A percentile compares a stretch with the other conserved stretches of the same genome.
These are phyloP conservation scores for Angomonas ambiguus DNA, from an alignment of 208 protist genomes.

Conservation along the genomic window DNA sequence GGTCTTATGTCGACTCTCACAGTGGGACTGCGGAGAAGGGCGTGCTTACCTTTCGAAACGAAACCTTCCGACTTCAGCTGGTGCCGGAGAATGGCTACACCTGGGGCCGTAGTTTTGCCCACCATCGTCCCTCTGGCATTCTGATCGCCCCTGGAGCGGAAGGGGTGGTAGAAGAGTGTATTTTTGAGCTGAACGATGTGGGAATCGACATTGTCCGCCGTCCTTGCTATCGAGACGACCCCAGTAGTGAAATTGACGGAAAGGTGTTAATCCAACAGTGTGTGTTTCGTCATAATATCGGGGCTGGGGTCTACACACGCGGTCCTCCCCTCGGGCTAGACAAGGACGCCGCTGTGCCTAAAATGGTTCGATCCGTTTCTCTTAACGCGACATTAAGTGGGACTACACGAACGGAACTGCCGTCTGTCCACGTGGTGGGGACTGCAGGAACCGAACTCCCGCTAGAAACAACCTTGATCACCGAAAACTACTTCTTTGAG, in stretches of 20 bases:
- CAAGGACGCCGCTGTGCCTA: no score
- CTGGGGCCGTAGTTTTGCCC: slow-evolving; percentile 16
- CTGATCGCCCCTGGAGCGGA: slow-evolving; percentile 39
- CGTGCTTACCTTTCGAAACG: slow-evolving; percentile 24
- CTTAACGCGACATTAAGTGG: no score
- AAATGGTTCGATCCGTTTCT: no score
- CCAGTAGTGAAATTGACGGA: neutral
- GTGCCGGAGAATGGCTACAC: slow-evolving; percentile 35
- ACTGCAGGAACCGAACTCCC: neutral
- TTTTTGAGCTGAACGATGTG: slow-evolving; percentile 69
- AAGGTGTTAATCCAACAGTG: neutral
- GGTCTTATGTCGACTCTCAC: neutral
- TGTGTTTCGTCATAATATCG: slow-evolving; percentile 16
- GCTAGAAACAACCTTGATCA: slow-evolving; percentile 29
- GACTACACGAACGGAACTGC: no score
- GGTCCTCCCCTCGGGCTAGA: no score
- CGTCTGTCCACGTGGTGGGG: neutral
- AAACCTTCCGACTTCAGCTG: slow-evolving; percentile 28
- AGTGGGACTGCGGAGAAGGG: slow-evolving; percentile 25
- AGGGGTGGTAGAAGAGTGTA: slow-evolving; percentile 33
- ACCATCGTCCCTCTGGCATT: slow-evolving; percentile 34
- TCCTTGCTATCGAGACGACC: slow-evolving; percentile 4
- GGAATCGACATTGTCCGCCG: slow-evolving; percentile 60
- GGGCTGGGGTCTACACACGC: no score
- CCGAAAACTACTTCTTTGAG: slow-evolving; percentile 53